These are phyloP conservation scores for Trametes villosa DNA, from an alignment of 768 basidiomycete species.

Conservation along the genomic window DNA sequence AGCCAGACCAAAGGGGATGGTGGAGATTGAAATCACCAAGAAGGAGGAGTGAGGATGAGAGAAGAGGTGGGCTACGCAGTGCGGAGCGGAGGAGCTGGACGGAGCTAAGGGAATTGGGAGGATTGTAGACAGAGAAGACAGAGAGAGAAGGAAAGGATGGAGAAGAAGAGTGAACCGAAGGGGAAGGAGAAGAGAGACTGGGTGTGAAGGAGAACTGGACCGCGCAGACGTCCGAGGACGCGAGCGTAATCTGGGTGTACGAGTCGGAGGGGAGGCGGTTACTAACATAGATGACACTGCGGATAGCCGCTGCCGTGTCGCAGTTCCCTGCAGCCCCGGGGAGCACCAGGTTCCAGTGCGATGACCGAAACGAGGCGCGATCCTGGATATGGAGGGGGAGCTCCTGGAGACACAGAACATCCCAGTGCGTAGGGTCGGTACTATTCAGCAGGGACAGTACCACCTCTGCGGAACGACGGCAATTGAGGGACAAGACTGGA, in stretches of 20 bases:
- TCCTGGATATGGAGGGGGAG: neutral
- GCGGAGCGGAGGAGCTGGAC: too few relatives aligned
- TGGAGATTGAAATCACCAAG: conserved; percentile 13
- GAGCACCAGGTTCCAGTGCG: neutral
- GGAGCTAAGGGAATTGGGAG: too few relatives aligned
- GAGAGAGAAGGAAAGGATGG: too few relatives aligned
- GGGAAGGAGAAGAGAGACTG: neutral
- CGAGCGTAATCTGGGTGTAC: conserved; percentile 1
- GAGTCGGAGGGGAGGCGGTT: conserved; percentile 7
- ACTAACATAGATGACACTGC: conserved; percentile 6
- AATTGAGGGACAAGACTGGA: neutral
- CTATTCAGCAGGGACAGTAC: neutral
- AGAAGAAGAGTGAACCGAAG: neutral
- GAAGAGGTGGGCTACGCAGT: too few relatives aligned
- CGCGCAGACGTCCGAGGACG: neutral
- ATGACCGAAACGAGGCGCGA: neutral
- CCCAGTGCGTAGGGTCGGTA: neutral
- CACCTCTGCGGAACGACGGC: neutral
- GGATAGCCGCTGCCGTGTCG: neutral
- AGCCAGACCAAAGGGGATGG: conserved; percentile 10
- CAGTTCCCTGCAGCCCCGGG: neutral
- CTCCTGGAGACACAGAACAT: neutral
- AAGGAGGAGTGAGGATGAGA: neutral
- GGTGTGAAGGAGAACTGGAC: conserved; percentile 5
- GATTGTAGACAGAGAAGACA: too few relatives aligned